Conservation (phyloP, 2,329 filamentous ascomycete genomes). For the Fusarium sp. region DNA sequence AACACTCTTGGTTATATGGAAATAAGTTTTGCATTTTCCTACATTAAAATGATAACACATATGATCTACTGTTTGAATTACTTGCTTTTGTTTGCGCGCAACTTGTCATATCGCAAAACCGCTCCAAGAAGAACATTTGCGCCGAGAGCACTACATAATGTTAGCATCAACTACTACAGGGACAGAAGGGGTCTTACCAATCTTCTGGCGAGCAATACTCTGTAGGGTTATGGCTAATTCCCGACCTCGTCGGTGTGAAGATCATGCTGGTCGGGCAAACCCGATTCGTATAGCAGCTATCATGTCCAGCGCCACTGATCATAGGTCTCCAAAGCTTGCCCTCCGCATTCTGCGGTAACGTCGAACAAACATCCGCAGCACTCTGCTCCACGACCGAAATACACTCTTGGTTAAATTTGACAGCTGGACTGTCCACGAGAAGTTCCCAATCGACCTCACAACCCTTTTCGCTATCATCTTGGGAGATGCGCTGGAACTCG, state of each 20-base stretch:
- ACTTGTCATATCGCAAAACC: conserved; percentile 7
- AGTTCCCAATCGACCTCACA: conserved; percentile 2
- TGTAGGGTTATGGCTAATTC: conserved; percentile 7
- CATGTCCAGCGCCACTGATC: conserved; percentile 17
- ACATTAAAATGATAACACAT: rapidly evolving
- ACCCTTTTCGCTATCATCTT: conserved; percentile 2
- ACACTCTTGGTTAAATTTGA: neutral
- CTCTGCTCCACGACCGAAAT: conserved; percentile 13
- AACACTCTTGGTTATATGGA: too few species aligned
- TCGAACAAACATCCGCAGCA: conserved; percentile 1
- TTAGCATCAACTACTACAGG: neutral
- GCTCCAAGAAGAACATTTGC: conserved; percentile 12
- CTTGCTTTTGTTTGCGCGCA: neutral
- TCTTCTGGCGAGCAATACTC: conserved; percentile 17
- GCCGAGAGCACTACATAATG: neutral
- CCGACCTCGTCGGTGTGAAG: conserved; percentile 12
- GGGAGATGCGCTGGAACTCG: neutral
- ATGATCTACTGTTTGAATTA: rapidly evolving
- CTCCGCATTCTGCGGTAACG: neutral
- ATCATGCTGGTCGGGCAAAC: conserved; percentile 22
- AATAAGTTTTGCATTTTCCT: too few species aligned
- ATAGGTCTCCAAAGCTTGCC: conserved; percentile 7
- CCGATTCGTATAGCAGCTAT: conserved; percentile 17
- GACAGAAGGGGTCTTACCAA: rapidly evolving
- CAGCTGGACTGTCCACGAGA: neutral